A percentile compares a stretch with the other conserved stretches of the same genome.
These are phyloP conservation scores for Butyriboletus regius DNA, from an alignment of 1,284 basidiomycete genomes.

Conservation along the genomic window DNA sequence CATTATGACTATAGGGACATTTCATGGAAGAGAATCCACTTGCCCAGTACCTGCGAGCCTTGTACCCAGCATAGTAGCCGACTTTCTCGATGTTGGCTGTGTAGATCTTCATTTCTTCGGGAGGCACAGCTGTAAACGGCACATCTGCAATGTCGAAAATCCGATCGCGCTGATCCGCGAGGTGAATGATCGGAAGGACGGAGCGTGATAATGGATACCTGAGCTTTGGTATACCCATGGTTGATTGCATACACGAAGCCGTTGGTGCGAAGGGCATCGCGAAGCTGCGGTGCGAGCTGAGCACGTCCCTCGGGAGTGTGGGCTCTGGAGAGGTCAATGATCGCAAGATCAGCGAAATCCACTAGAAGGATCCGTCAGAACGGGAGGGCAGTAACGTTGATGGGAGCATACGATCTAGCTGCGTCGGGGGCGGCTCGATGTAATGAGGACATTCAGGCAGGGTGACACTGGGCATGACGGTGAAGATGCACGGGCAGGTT, in stretches of 20 bases:
- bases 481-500: background rate
- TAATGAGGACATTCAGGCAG: slow-evolving; percentile 18
- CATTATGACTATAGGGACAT: background rate
- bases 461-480: slow-evolving; percentile 10
- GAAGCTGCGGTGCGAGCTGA: slow-evolving; percentile 44
- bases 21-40: background rate
- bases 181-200: background rate
- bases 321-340: slow-evolving; percentile 55
- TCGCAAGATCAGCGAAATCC: slow-evolving; percentile 58
- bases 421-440: slow-evolving; percentile 15
- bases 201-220: slow-evolving; percentile 33
- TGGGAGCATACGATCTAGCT: slow-evolving; percentile 14
- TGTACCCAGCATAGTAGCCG: slow-evolving; percentile 54
- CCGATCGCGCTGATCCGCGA: slow-evolving; percentile 37
- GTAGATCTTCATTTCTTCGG: slow-evolving; percentile 52
- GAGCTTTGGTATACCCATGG: slow-evolving; percentile 46
- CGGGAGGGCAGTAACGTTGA: background rate
- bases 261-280: slow-evolving; percentile 51
- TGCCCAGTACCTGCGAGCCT: slow-evolving; percentile 25
- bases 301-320: slow-evolving; percentile 45
- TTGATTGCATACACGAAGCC: slow-evolving; percentile 60
- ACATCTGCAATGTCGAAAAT: slow-evolving; percentile 61
- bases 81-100: slow-evolving; percentile 39
- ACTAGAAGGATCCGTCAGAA: slow-evolving; percentile 33
- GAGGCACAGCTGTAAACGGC: slow-evolving; percentile 46